Base-by-base conservation (phyloP, 2,329 filamentous ascomycete species). In the Microdochium paspali region DNA sequence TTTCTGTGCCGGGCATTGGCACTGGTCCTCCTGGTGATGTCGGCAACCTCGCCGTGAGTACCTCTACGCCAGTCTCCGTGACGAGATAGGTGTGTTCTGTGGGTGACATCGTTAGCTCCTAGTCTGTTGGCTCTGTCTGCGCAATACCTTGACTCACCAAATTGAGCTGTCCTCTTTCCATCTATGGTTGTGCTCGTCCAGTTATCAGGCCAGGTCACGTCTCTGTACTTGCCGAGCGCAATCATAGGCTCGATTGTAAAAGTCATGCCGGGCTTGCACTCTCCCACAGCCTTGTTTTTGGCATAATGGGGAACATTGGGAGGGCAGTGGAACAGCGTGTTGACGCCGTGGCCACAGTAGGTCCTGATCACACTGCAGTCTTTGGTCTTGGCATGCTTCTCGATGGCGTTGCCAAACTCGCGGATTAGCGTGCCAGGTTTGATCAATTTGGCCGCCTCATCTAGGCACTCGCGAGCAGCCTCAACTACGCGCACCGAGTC, bases 211-310 rank as follows among this genome's bases (percentile, higher is more conserved):
- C 93, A 98, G 0, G 90, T 97, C 64, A 93, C 85, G 62, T 98
- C 93, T 53, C 82, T 82, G 67, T 95, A 87, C 51, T 87, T 90
- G 49, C 93, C 93, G 47, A 96, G 67, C 35, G 89, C 90, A 63
- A 98, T 90, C 93, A 98, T 98, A 15, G 93, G 93, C 70, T 98
- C 93, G 51, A 98, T 98, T 1, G 93, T 98, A 61, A 98, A 98
- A 54, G 90, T 95, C 90, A 97, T 96, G 47, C 93, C 93, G 0
- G 88, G 84, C 71, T 96, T 96, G 50, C 90, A 93, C 57, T 87
- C 82, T 44, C 93, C 93, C 1, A 96, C 86, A 0, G 91, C 89
- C 79, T 97, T 98, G 71, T 97, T 98, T 76, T 95, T 97, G 49
- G 85, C 91, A 61, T 98, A 98, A 67, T 98, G 93, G 4, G 93